phyloP scores from a whole-genome alignment of 2,329 filamentous ascomycete species.

The Penicillium nordicum region DNA sequence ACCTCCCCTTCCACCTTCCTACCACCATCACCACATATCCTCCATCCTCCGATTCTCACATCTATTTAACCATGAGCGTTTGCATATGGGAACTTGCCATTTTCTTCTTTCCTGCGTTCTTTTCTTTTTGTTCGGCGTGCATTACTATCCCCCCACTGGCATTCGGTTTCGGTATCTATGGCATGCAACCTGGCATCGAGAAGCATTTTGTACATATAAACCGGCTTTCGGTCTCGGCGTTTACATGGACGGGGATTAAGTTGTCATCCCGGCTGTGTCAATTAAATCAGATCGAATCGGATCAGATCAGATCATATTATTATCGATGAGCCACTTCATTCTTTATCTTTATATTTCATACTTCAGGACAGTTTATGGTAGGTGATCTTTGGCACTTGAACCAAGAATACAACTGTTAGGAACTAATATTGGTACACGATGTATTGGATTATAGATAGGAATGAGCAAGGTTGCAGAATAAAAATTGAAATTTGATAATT shows the following conservation, averaged over 20 bases:
- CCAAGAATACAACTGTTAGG: no score
- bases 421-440: background rate
- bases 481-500: background rate
- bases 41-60: background rate
- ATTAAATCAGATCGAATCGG: background rate
- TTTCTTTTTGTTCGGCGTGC: slow-evolving; percentile 1
- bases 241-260: background rate
- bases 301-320: background rate
- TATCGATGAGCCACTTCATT: background rate
- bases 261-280: background rate
- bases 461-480: background rate
- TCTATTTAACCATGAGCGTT: slow-evolving; percentile 3
- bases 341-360: background rate
- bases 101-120: background rate
- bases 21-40: background rate
- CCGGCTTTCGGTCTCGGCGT: slow-evolving; percentile 6
- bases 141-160: slow-evolving; percentile 3
- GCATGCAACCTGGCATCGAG: slow-evolving; percentile 6
- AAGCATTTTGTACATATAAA: slow-evolving; percentile 11
- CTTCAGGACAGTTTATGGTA: background rate
- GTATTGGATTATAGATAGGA: background rate
- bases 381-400: background rate
- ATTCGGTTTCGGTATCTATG: slow-evolving; percentile 6
- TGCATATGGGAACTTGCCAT: slow-evolving; percentile 5
- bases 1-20: background rate